A percentile compares a stretch with the other conserved stretches of the same genome.
Conservation (phyloP, 2,329 filamentous ascomycete genomes). For the Fusarium concolor region DNA sequence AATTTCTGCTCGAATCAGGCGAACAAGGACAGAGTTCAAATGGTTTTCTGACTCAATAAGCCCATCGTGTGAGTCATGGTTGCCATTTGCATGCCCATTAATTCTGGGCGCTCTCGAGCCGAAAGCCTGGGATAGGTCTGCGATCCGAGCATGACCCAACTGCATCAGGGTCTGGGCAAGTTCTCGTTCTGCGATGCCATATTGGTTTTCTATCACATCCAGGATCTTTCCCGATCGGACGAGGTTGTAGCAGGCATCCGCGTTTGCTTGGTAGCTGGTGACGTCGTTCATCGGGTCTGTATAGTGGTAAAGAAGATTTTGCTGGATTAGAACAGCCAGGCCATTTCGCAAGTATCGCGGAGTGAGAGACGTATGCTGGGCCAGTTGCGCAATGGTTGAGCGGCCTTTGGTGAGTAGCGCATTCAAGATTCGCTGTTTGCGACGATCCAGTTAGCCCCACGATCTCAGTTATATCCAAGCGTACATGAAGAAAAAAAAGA, state of each 20-base stretch:
- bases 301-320: conserved; percentile 84
- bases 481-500: conserved; percentile 24
- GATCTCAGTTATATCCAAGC: conserved; percentile 23
- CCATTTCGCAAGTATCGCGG: conserved; percentile 83
- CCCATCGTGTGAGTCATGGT: conserved; percentile 48
- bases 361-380: conserved; percentile 77
- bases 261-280: conserved; percentile 87
- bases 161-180: conserved; percentile 80
- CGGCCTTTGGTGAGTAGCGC: conserved; percentile 83
- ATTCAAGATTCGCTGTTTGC: conserved; percentile 81
- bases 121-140: conserved; percentile 76
- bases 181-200: conserved; percentile 79
- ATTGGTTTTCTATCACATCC: conserved; percentile 77
- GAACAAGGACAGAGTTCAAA: conserved; percentile 63
- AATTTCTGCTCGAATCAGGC: conserved; percentile 73
- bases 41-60: conserved; percentile 60
- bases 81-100: conserved; percentile 53
- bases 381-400: conserved; percentile 76
- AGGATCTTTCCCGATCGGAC: conserved; percentile 85
- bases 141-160: conserved; percentile 80
- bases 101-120: conserved; percentile 52
- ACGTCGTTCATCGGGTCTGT: conserved; percentile 70
- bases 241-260: conserved; percentile 82
- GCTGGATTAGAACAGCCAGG: conserved; percentile 86
- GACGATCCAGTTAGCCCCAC: conserved; percentile 46